Percentiles rank a stretch among this genome's conserved stretches.
These are phyloP conservation scores for Fusarium oligoseptatum DNA, from an alignment of 2,329 filamentous ascomycete species.

Conservation along the genomic window DNA sequence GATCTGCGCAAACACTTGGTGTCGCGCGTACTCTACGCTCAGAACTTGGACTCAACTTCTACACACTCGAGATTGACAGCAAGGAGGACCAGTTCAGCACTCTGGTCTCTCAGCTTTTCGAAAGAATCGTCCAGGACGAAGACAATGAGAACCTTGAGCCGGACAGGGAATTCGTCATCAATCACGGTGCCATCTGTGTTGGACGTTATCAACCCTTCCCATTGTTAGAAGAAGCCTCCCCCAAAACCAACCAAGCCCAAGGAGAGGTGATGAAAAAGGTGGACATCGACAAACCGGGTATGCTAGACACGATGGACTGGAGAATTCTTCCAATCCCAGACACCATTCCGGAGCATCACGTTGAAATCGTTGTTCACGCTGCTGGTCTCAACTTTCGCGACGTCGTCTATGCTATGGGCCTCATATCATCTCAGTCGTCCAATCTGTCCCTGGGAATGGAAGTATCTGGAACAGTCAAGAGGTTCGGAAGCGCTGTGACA, in stretches of 20 bases:
- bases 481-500: neutral
- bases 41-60: slow-evolving; percentile 10
- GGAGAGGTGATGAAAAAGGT: neutral
- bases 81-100: neutral
- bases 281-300: slow-evolving; percentile 4
- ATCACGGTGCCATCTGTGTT: neutral
- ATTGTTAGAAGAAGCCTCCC: neutral
- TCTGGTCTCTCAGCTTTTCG: neutral
- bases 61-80: slow-evolving; percentile 14
- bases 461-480: slow-evolving; percentile 2
- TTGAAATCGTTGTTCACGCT: slow-evolving; percentile 9
- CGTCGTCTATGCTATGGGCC: slow-evolving; percentile 14
- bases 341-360: neutral
- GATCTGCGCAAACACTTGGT: slow-evolving; percentile 9
- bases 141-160: slow-evolving; percentile 4
- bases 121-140: slow-evolving; percentile 1
- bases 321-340: neutral
- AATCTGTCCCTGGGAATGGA: neutral
- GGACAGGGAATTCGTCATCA: slow-evolving; percentile 16
- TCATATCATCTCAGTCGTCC: neutral
- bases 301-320: slow-evolving; percentile 17
- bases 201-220: slow-evolving; percentile 10
- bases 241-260: neutral
- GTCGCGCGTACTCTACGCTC: slow-evolving; percentile 19
- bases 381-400: slow-evolving; percentile 24